These are phyloP conservation scores for Pholiota molesta DNA, from an alignment of 768 basidiomycete species.

Conservation along the genomic window DNA sequence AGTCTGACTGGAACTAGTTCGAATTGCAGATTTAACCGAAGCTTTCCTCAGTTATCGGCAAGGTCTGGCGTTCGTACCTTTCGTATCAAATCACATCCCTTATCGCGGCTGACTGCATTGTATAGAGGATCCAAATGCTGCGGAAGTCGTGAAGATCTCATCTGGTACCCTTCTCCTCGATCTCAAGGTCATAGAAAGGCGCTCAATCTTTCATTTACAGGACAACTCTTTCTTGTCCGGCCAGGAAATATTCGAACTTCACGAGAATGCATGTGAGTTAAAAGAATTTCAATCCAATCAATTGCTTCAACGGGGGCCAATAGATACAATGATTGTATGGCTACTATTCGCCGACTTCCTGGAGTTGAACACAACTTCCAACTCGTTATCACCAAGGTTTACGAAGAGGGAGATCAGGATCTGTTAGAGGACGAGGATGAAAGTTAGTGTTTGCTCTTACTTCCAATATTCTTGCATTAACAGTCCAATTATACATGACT, in stretches of 20 bases:
- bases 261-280: conserved; percentile 92
- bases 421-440: conserved; percentile 93
- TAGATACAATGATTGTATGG: conserved; percentile 96
- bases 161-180: conserved; percentile 45
- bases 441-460: conserved; percentile 48
- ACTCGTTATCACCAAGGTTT: conserved; percentile 94
- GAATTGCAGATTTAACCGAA: background rate
- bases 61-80: conserved; percentile 87
- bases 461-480: background rate
- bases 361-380: conserved; percentile 81
- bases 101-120: conserved; percentile 16
- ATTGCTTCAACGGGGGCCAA: background rate
- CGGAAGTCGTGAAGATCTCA: conserved; percentile 94
- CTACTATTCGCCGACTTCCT: conserved; percentile 86
- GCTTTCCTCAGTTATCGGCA: conserved; percentile 69
- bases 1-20: conserved; percentile 31
- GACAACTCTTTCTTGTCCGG: conserved; percentile 88
- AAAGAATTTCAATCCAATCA: too few relatives aligned
- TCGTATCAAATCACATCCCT: conserved; percentile 12
- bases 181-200: background rate
- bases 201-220: conserved; percentile 24
- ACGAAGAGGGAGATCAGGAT: conserved; percentile 96
- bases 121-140: conserved; percentile 89
- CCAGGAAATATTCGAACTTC: conserved; percentile 90
- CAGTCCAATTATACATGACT: conserved; percentile 2